phyloP scores from a whole-genome alignment of 768 basidiomycete genomes.

The Psilocybe subaeruginosa region DNA sequence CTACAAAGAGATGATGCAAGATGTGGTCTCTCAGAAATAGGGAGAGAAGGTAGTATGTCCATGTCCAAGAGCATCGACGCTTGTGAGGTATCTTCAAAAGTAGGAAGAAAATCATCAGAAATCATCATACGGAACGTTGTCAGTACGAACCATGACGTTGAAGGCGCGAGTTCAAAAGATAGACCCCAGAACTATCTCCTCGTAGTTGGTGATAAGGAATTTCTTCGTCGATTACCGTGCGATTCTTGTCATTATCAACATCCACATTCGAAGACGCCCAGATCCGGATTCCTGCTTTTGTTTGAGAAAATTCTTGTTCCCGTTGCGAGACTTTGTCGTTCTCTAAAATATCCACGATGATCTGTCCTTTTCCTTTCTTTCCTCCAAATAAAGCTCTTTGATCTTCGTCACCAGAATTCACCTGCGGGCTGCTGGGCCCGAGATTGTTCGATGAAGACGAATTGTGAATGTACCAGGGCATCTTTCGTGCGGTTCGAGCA shows the following conservation, averaged over 20 bases:
- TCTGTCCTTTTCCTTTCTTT: slow-evolving; percentile 38
- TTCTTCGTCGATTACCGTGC: slow-evolving; percentile 13
- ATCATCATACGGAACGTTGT: not conserved
- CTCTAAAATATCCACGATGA: slow-evolving; percentile 46
- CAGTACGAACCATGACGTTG: slow-evolving; percentile 21
- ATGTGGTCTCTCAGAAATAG: slow-evolving; percentile 26
- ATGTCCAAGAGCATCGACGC: slow-evolving; percentile 43
- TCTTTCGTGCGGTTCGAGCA: slow-evolving; percentile 9
- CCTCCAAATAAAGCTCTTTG: slow-evolving; percentile 38
- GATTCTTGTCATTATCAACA: not conserved
- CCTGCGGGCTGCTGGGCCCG: not conserved
- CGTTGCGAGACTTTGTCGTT: slow-evolving; percentile 35
- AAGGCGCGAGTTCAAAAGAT: slow-evolving; percentile 30
- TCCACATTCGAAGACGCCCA: slow-evolving; percentile 13
- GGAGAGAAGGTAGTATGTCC: slow-evolving; percentile 40
- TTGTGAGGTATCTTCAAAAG: slow-evolving; percentile 39
- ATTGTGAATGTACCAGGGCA: not conserved
- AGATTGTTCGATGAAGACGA: slow-evolving; percentile 2
- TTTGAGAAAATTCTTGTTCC: slow-evolving; percentile 14
- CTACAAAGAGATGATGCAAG: slow-evolving; percentile 19
- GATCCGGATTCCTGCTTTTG: slow-evolving; percentile 16
- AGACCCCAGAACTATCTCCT: slow-evolving; percentile 24
- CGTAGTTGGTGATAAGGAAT: slow-evolving; percentile 17
- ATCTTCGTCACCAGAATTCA: slow-evolving; percentile 29
- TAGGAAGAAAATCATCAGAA: not conserved